Base-by-base conservation (phyloP, 2,329 filamentous ascomycete genomes). In the Cadophora sp. region DNA sequence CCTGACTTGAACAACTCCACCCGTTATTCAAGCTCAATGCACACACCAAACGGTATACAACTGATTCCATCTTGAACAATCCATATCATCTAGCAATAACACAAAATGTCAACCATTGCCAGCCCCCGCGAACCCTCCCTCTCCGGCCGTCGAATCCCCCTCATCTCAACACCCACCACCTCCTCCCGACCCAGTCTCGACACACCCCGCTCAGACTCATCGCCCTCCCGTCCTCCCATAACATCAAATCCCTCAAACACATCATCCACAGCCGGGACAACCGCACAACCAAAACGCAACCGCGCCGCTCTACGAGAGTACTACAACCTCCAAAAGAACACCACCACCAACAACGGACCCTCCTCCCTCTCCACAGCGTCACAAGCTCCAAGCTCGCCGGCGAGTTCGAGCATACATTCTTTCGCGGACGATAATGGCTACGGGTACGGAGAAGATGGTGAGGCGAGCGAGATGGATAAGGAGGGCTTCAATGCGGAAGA, bases 261-360 rank as follows among this genome's bases (percentile, higher is more conserved):
- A 9, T 19, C 62, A 31, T 26, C 24, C 7, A 27, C 27, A 9
- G 3, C 29, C 46, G 19, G 26, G 72, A 67, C 75, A 70, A 67
- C 69, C 68, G 26, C 51, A 6, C 68, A 73, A 64, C 68, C 71
- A 69, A 72, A 66, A 72, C 71, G 70, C 67, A 97, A 97, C 81
- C 92, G 95, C 72, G 89, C 91, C 66, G 95, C 95, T 7, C 86
- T 98, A 24, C 91, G 96, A 75, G 94, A 97, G 77, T 98, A 97
- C 84, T 98, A 98, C 82, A 96, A 96, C 77, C 86, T 98, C 61
- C 91, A 89, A 69, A 37, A 51, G 43, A 22, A 19, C 43, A 43
- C 16, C 16, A 6, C 26, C n/a, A n/a, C 37, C 8, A n/a, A n/a
- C n/a, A n/a, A n/a, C n/a, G 51, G 75, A 53, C 22, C 64, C 9